Percentiles rank a stretch among this genome's conserved stretches.
Evolutionary conservation across 1,139 yeast genomes (phyloP).

Genomic region (Yamadazyma aaseri): DNA sequence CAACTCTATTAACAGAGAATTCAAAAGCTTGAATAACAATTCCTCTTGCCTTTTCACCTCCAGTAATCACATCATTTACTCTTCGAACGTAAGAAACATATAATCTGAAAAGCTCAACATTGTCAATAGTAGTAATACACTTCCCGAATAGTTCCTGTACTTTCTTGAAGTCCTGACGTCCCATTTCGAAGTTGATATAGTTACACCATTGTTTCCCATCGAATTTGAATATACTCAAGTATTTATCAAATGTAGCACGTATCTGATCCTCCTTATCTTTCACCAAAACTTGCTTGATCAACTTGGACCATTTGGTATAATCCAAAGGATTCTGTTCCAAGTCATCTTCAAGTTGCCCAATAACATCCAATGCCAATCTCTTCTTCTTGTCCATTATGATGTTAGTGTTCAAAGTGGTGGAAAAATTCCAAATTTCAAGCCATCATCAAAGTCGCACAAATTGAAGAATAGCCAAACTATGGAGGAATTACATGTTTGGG

Average conservation of each 20-base stretch:
- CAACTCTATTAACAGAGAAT: slow-evolving; percentile 75
- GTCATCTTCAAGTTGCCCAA: slow-evolving; percentile 60
- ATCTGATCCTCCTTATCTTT: slow-evolving; percentile 67
- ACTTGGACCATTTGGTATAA: slow-evolving; percentile 54
- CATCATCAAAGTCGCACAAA: neutral
- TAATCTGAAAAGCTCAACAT: slow-evolving; percentile 67
- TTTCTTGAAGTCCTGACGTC: slow-evolving; percentile 63
- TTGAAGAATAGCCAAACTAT: slow-evolving; percentile 8
- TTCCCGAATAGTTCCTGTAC: slow-evolving; percentile 66
- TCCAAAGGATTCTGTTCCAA: slow-evolving; percentile 58
- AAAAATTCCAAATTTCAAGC: neutral
- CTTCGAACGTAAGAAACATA: slow-evolving; percentile 80
- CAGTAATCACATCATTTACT: slow-evolving; percentile 74
- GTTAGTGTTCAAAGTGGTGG: neutral
- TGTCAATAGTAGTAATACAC: slow-evolving; percentile 57
- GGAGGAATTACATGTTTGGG: slow-evolving; percentile 60
- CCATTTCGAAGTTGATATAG: slow-evolving; percentile 68
- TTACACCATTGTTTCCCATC: slow-evolving; percentile 69
- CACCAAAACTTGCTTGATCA: slow-evolving; percentile 52
- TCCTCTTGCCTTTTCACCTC: slow-evolving; percentile 81
- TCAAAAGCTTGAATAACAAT: slow-evolving; percentile 81
- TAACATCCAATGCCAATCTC: slow-evolving; percentile 43
- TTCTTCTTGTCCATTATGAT: slow-evolving; percentile 22
- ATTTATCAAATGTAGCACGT: slow-evolving; percentile 56
- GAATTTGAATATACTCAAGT: slow-evolving; percentile 63